Percentiles rank a stretch among this genome's conserved stretches.
phyloP scores from a whole-genome alignment of 202 grass and related monocot species.

The Miscanthus sacchariflorus region DNA sequence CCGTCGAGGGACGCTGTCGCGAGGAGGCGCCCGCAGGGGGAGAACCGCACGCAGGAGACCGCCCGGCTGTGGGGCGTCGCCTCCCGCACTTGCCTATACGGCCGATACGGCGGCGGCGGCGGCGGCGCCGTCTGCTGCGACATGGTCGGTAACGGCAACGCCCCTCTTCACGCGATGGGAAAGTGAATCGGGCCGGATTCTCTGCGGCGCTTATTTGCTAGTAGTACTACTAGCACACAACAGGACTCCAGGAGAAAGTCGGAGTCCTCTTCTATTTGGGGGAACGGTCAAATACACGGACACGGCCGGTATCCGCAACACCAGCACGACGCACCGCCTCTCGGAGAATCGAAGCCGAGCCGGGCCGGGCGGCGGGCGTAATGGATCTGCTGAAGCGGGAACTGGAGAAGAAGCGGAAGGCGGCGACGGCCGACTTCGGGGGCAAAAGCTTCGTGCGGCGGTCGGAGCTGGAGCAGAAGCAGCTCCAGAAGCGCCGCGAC shows the following conservation, averaged over 20 bases:
- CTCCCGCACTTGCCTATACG: slow-evolving; percentile 59
- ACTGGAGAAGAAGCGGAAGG: slow-evolving; percentile 80
- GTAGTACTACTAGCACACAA: neutral
- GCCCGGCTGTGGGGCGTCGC: slow-evolving; percentile 66
- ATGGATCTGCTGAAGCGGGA: slow-evolving; percentile 96
- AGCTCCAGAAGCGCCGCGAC: slow-evolving; percentile 87
- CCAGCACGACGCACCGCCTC: slow-evolving; percentile 18
- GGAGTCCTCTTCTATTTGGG: neutral
- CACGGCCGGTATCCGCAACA: neutral
- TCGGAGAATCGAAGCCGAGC: slow-evolving; percentile 20
- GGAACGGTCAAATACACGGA: slow-evolving; percentile 23
- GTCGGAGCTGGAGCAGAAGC: slow-evolving; percentile 97
- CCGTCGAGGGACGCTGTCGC: slow-evolving; percentile 90
- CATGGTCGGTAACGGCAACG: slow-evolving; percentile 33
- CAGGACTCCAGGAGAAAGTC: neutral
- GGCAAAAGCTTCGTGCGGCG: slow-evolving; percentile 85
- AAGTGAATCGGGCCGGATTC: neutral
- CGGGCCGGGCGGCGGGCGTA: neutral
- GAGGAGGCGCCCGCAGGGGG: slow-evolving; percentile 83
- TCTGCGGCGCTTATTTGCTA: slow-evolving; percentile 1
- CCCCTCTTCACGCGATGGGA: slow-evolving; percentile 6
- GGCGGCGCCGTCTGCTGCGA: slow-evolving; percentile 42
- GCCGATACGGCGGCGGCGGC: slow-evolving; percentile 54
- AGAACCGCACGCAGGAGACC: slow-evolving; percentile 94
- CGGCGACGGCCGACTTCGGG: slow-evolving; percentile 66